Evolutionary conservation across 257 asterid species (phyloP).

Genomic region (Vinca minor): DNA sequence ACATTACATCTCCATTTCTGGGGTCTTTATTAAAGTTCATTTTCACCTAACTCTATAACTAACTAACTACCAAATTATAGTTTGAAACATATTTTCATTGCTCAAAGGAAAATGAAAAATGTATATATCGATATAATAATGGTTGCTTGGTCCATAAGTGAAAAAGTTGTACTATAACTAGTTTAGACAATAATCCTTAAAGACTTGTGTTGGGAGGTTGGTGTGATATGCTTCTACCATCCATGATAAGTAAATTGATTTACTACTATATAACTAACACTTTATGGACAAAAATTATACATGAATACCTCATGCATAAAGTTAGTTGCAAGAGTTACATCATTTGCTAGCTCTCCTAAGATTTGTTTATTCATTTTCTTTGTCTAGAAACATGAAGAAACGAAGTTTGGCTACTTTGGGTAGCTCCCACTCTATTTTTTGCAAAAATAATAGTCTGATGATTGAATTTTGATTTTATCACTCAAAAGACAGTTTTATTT

Average conservation of each 20-base stretch:
- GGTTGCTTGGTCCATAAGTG: slow-evolving; percentile 14
- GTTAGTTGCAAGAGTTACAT: slow-evolving; percentile 1
- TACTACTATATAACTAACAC: neutral
- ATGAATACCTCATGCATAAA: neutral
- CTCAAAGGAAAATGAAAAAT: neutral
- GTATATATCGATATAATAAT: slow-evolving; percentile 9
- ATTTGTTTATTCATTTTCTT: neutral
- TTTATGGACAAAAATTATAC: neutral
- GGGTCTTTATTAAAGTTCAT: neutral
- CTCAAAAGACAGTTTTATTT: too few species aligned
- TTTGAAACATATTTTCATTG: neutral
- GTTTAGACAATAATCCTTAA: slow-evolving; percentile 17
- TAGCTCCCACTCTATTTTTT: too few species aligned
- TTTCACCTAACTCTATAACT: slow-evolving; percentile 19
- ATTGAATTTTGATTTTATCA: too few species aligned
- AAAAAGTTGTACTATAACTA: neutral
- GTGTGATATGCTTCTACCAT: slow-evolving; percentile 9
- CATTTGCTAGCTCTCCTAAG: neutral
- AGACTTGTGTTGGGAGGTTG: slow-evolving; percentile 19
- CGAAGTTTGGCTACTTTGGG: neutral
- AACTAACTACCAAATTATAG: neutral
- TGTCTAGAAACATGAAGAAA: neutral
- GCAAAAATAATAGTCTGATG: neutral
- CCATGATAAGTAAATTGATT: neutral
- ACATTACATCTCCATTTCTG: neutral